Evolutionary conservation across 257 asterid species (phyloP), one percentile per base, ranked within the genome.

Genomic region (Solanum tarapatanum): DNA sequence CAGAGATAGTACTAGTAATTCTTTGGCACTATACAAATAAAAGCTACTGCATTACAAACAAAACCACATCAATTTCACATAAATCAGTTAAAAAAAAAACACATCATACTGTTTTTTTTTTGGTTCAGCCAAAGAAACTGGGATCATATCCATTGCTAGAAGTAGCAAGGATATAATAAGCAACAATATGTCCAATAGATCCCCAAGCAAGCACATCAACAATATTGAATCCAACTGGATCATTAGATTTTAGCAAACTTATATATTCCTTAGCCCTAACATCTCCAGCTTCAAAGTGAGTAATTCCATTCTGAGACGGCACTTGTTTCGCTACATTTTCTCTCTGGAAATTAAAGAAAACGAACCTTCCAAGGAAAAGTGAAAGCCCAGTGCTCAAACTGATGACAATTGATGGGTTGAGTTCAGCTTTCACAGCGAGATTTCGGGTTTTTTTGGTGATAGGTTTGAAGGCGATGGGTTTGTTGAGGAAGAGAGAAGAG

Each of bases 161-260:
- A n/a, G 99, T 97, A 11, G 99, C 99, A 64, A 96, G 98, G 51
- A 97, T 92, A 24, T 96, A 97, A 64, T 95, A 97, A 51, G 99
- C 99, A 14, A 97, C 98, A 55, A 97, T 95, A 51, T 97, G 99
- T 3, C 99, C 99, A 24, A 97, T 95, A 1, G 99, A 97, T 0
- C 99, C 99, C 99, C 99, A 97, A 0, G 99, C 98, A 9, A 97
- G 94, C 0, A 97, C 98, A 90, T 97, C 99, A 9, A 97, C 99
- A 37, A 97, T 94, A 94, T 97, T 97, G 72, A 97, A 97, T 0
- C 99, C 99, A 8, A 97, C 98, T 0, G 99, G 99, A 24, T 97
- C 99, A 83, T 97, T 97, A 2, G 99, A 97, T 41, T 97, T 97
- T 24, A 97, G 93, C 19, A 97, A 91, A 88, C 99, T 96, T 14